Percentiles rank a stretch among this genome's conserved stretches.
These are phyloP conservation scores for Suhomyces kunorum DNA, from an alignment of 1,139 yeast species.

Conservation along the genomic window DNA sequence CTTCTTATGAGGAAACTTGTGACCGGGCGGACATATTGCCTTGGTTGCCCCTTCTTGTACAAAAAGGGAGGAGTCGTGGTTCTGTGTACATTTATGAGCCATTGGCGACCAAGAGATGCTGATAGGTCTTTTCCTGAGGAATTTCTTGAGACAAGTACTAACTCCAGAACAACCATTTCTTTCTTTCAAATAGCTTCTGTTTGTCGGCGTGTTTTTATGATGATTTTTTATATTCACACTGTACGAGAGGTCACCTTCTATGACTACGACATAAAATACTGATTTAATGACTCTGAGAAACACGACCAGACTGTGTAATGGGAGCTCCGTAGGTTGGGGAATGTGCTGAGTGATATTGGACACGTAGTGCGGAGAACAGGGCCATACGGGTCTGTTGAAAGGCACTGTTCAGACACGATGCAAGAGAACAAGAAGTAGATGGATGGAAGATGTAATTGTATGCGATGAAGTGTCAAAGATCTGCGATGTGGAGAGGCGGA, in stretches of 20 bases:
- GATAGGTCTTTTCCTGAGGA: constrained; percentile 58
- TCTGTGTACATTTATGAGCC: constrained; percentile 68
- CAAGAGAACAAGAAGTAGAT: too few species aligned
- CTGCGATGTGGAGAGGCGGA: too few species aligned
- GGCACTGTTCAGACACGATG: too few species aligned
- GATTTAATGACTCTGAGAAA: constrained; percentile 77
- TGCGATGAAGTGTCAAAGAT: too few species aligned
- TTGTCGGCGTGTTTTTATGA: constrained; percentile 34
- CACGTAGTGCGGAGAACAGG: too few species aligned
- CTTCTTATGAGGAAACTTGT: constrained; percentile 52
- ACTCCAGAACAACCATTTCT: constrained; percentile 11
- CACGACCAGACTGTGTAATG: constrained; percentile 1
- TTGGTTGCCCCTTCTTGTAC: constrained; percentile 52
- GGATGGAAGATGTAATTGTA: too few species aligned
- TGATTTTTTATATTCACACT: constrained; percentile 64
- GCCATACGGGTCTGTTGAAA: too few species aligned
- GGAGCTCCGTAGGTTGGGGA: not conserved
- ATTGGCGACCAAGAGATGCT: constrained; percentile 60
- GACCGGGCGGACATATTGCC: constrained; percentile 83
- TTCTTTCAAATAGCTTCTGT: constrained; percentile 19
- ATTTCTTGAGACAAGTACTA: constrained; percentile 10
- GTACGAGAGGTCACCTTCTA: constrained; percentile 55
- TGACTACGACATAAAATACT: constrained; percentile 61
- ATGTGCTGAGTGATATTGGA: too few species aligned
- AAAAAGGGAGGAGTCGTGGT: constrained; percentile 58